Conservation (phyloP, 371 early-diverging fungal species). For the Batrachochytrium dendrobatidis region DNA sequence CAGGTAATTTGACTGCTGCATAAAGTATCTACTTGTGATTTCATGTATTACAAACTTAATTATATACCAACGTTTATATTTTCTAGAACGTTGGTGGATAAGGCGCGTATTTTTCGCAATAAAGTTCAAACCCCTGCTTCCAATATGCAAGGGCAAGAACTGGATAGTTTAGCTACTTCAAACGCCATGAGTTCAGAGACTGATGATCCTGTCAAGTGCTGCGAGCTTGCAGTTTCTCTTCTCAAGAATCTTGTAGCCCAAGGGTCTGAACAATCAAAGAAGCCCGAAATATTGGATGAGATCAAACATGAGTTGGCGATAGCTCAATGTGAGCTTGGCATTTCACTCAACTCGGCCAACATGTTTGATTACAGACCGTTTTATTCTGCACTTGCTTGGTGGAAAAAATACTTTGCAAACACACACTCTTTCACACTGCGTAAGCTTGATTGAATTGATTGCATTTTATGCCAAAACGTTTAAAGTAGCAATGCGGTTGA, state of each 20-base stretch:
- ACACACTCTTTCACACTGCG: constrained; percentile 12
- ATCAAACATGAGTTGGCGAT: constrained; percentile 47
- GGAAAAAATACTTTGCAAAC: constrained; percentile 42
- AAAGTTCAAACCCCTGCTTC: no score
- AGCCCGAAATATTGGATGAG: background rate
- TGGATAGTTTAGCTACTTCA: no score
- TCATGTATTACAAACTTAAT: no score
- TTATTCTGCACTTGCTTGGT: constrained; percentile 45
- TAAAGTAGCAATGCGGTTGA: background rate
- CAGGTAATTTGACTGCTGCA: no score
- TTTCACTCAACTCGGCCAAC: constrained; percentile 29
- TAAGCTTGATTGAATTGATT: background rate
- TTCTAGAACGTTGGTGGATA: no score
- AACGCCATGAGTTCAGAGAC: no score
- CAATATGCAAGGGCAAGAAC: no score
- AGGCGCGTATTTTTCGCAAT: no score
- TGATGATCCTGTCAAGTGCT: background rate
- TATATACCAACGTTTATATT: no score
- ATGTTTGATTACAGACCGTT: constrained; percentile 34
- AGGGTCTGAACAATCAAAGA: no score
- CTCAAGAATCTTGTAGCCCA: constrained; percentile 1
- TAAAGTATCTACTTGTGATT: no score
- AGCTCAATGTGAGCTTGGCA: constrained; percentile 51
- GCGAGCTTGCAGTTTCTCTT: constrained; percentile 1
- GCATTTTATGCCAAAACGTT: background rate